Evolutionary conservation across 2,329 filamentous ascomycete species (phyloP).

Genomic region (Cytospora leucostoma): DNA sequence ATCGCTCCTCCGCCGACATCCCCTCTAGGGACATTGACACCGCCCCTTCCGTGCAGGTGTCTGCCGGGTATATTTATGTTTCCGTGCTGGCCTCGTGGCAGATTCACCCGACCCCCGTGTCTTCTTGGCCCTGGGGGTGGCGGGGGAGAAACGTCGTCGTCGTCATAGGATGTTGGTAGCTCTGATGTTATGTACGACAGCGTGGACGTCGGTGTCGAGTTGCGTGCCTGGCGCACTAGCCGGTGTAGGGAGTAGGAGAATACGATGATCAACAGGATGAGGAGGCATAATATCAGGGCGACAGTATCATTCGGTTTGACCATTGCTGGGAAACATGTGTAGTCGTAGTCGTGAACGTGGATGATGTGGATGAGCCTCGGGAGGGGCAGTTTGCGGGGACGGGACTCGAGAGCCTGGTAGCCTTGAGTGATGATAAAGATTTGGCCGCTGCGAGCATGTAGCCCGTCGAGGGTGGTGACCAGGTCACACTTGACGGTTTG

Average conservation of each 20-base stretch:
- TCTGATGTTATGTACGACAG: background rate
- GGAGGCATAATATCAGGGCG: background rate
- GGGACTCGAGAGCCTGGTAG: background rate
- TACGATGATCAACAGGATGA: background rate
- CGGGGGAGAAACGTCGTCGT: background rate
- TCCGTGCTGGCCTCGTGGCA: background rate
- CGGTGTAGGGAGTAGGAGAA: background rate
- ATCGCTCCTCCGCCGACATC: background rate
- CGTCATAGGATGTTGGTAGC: background rate
- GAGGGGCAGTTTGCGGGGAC: background rate
- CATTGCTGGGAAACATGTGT: background rate
- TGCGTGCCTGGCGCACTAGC: background rate
- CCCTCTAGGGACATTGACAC: background rate
- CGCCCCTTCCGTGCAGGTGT: background rate
- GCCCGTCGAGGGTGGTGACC: background rate
- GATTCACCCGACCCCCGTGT: background rate
- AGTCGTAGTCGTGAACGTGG: background rate
- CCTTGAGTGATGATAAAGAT: background rate
- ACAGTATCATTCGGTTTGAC: conserved; percentile 2
- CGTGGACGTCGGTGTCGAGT: background rate
- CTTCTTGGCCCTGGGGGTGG: background rate
- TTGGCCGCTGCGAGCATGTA: background rate
- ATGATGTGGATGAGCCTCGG: background rate
- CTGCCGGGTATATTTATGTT: background rate
- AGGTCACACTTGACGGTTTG: background rate